A percentile compares a stretch with the other conserved stretches of the same genome.
phyloP scores from a whole-genome alignment of 2,329 filamentous ascomycete genomes.

The Colletotrichum sidae region DNA sequence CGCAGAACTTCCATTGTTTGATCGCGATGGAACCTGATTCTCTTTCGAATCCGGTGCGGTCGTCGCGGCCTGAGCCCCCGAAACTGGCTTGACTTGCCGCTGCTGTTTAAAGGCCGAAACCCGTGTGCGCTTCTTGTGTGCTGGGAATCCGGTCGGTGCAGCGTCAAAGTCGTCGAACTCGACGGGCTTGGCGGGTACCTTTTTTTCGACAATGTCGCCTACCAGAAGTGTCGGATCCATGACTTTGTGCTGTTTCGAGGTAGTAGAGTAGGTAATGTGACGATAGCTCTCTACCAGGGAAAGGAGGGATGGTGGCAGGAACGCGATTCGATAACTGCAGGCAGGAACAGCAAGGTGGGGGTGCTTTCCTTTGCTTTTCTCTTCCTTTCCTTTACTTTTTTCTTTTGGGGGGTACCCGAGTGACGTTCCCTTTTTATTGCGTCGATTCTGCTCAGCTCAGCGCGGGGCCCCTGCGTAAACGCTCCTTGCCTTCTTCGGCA shows the following conservation, averaged over 20 bases:
- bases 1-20: slow-evolving; percentile 36
- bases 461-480: slow-evolving; percentile 23
- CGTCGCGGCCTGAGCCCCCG: slow-evolving; percentile 42
- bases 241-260: background rate
- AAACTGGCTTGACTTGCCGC: slow-evolving; percentile 50
- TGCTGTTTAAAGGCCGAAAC: slow-evolving; percentile 85
- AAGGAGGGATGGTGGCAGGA: background rate
- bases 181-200: slow-evolving; percentile 70
- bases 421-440: background rate
- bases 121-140: slow-evolving; percentile 81
- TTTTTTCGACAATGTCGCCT: slow-evolving; percentile 84
- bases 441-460: slow-evolving; percentile 23
- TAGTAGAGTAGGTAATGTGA: background rate
- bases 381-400: background rate
- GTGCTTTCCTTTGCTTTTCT: slow-evolving; percentile 2
- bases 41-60: slow-evolving; percentile 8
- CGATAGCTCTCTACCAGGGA: background rate
- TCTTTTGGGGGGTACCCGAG: background rate
- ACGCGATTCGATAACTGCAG: background rate
- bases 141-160: slow-evolving; percentile 82
- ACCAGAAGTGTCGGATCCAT: slow-evolving; percentile 66
- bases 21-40: slow-evolving; percentile 20
- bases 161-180: slow-evolving; percentile 69
- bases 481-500: slow-evolving; percentile 28
- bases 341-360: slow-evolving; percentile 14